Evolutionary conservation across 2,329 filamentous ascomycete genomes (phyloP).

Genomic region (Rhytidhysteron rufulum): DNA sequence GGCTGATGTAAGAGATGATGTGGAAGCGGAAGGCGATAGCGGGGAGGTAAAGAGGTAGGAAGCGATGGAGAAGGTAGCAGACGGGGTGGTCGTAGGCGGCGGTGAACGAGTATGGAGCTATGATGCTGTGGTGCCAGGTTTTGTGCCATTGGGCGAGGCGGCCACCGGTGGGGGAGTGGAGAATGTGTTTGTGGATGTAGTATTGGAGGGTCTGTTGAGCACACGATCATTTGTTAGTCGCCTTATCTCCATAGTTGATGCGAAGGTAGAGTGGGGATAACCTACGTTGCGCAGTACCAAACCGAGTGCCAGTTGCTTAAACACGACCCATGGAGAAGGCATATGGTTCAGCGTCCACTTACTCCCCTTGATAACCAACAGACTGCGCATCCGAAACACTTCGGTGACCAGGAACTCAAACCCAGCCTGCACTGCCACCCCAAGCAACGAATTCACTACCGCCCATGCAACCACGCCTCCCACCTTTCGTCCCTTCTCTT

Average conservation of each 20-base stretch:
- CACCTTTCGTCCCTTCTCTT: conserved; percentile 40
- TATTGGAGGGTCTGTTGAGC: conserved; percentile 60
- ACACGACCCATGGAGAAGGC: conserved; percentile 60
- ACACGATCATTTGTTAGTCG: background rate
- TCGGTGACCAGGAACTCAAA: conserved; percentile 55
- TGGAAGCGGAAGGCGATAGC: conserved; percentile 64
- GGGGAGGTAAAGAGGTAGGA: conserved; percentile 64
- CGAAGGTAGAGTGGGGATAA: background rate
- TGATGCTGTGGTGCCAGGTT: conserved; percentile 56
- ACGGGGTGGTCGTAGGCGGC: conserved; percentile 67
- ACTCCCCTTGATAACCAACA: conserved; percentile 57
- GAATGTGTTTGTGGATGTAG: conserved; percentile 65
- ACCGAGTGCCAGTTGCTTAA: conserved; percentile 51
- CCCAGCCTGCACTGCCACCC: conserved; percentile 50
- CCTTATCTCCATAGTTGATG: background rate
- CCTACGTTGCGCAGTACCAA: conserved; percentile 56
- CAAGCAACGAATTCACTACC: conserved; percentile 53
- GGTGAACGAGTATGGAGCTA: conserved; percentile 58
- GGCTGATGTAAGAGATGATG: conserved; percentile 67
- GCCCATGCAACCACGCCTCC: conserved; percentile 52
- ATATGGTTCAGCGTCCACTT: conserved; percentile 58
- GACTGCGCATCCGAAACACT: conserved; percentile 51
- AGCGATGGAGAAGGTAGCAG: conserved; percentile 59
- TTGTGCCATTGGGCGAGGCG: conserved; percentile 40
- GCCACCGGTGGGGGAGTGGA: conserved; percentile 52